Percentiles rank a stretch among this genome's conserved stretches.
phyloP scores from a whole-genome alignment of 176 grass and related monocot species.

The Hordeum marinum region DNA sequence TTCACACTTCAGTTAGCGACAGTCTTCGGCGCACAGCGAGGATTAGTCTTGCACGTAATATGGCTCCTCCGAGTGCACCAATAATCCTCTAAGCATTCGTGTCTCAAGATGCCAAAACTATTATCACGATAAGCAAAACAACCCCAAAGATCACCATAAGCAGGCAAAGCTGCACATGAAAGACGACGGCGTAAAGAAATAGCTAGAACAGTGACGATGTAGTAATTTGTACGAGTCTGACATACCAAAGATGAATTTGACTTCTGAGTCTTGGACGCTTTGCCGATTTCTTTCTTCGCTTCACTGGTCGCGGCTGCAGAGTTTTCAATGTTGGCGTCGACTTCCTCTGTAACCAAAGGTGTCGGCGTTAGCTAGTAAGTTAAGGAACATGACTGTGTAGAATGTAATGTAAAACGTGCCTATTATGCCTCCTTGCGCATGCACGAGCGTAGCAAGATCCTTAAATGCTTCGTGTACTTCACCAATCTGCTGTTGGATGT shows the following conservation, averaged over 20 bases:
- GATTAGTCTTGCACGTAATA: background rate
- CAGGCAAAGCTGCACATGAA: conserved; percentile 51
- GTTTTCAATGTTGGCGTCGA: conserved; percentile 75
- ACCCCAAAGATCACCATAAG: conserved; percentile 66
- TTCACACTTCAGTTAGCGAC: background rate
- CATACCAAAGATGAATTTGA: conserved; percentile 87
- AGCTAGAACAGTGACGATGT: background rate
- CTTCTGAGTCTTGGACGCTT: conserved; percentile 81
- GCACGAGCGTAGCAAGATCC: conserved; percentile 88
- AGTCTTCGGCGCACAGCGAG: conserved; percentile 3
- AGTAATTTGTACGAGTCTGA: background rate
- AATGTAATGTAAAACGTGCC: conserved; percentile 39
- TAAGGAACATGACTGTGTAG: background rate
- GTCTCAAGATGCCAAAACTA: conserved; percentile 50
- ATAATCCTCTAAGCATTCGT: background rate
- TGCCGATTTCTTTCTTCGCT: conserved; percentile 52
- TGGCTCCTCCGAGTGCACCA: background rate
- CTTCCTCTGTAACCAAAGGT: conserved; percentile 61
- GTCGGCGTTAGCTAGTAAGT: background rate
- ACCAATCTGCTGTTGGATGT: conserved; percentile 97
- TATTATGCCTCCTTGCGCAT: conserved; percentile 75
- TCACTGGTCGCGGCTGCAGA: conserved; percentile 55
- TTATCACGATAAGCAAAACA: conserved; percentile 57
- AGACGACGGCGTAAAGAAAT: background rate
- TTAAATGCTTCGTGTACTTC: conserved; percentile 94